A percentile compares a stretch with the other conserved stretches of the same genome.
phyloP scores from a whole-genome alignment of 495 filamentous ascomycete genomes.

The Geopyxis carbonaria region DNA sequence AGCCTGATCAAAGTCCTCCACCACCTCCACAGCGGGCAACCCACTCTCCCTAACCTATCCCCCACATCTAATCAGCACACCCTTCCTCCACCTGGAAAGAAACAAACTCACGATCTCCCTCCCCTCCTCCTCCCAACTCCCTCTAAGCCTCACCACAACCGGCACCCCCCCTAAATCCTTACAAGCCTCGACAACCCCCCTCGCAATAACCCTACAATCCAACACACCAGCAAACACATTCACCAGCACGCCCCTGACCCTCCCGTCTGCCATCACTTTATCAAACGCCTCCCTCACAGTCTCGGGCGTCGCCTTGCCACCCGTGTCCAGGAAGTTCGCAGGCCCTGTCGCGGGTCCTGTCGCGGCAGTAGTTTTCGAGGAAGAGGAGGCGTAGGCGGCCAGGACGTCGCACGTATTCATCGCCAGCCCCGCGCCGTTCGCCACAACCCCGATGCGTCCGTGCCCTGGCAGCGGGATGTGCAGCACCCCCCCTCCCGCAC shows the following conservation, averaged over 20 bases:
- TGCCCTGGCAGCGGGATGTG: conserved; percentile 39
- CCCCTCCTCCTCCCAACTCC: conserved; percentile 64
- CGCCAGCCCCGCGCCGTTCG: conserved; percentile 78
- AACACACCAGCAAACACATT: conserved; percentile 88
- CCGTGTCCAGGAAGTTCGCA: conserved; percentile 78
- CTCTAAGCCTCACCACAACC: conserved; percentile 68
- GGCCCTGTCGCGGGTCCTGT: no score
- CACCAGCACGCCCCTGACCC: conserved; percentile 63
- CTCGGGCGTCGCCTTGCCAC: conserved; percentile 74
- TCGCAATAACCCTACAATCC: conserved; percentile 73
- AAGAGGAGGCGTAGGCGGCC: conserved; percentile 39
- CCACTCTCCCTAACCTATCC: conserved; percentile 52
- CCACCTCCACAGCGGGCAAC: conserved; percentile 47
- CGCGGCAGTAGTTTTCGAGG: no score
- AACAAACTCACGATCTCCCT: conserved; percentile 43
- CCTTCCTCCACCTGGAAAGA: not conserved
- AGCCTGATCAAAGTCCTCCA: conserved; percentile 69
- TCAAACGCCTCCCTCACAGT: conserved; percentile 65
- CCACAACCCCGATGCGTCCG: conserved; percentile 52
- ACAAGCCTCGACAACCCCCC: conserved; percentile 64
- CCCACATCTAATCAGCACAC: conserved; percentile 12
- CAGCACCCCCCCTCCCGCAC: no score
- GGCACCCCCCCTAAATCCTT: conserved; percentile 49
- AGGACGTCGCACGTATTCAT: conserved; percentile 87
- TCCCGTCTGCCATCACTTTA: conserved; percentile 48